Evolutionary conservation across 768 basidiomycete species (phyloP), one percentile per base, ranked within the genome.

Genomic region (Boletellus ananas): DNA sequence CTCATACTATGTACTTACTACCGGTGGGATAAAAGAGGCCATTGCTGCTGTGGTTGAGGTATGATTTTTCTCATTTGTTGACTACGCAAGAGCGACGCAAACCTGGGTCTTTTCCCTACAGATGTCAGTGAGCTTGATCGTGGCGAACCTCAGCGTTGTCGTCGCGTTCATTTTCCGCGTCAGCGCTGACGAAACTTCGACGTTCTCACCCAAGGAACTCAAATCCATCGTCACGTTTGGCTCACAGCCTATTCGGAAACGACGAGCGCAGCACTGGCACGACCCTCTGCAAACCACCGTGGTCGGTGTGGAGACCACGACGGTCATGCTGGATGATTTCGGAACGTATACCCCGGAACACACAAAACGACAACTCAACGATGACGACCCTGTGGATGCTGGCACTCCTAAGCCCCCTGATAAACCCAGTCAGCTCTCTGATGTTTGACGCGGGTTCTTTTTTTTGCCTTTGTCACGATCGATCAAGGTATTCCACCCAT

Each of bases 81-180:
- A 5, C 36, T 27, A 23, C 34, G 18, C 27, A 16, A 14, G 34
- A 20, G 16, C 18, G 23, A n/a, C 20, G 2, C 18, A 13, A 20
- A 38, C 43, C 14, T 9, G 17, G 21, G 25, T 6, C 14, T 21
- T 21, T 37, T 20, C 29, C 20, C 25, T 6, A 14, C 29, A 51
- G 50, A 34, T 23, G 18, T 51, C 44, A 2, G 20, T 40, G 7
- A 18, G 44, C 50, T 46, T 51, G 50, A 51, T 51, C 3, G 45
- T 46, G 18, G 45, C 45, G 25, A 46, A 38, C 45, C 36, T 46
- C 18, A 46, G 45, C 17, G 45, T 51, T 2, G 38, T 51, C 7
- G 33, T 51, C 13, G 37, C 50, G 11, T 51, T 51, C 44, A 14
- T 51, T 33, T 51, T 51, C 45, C 50, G 38, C 21, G 47, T 51